Conservation (phyloP, 192 early-diverging fungal species). For the Coemansia umbellata region DNA sequence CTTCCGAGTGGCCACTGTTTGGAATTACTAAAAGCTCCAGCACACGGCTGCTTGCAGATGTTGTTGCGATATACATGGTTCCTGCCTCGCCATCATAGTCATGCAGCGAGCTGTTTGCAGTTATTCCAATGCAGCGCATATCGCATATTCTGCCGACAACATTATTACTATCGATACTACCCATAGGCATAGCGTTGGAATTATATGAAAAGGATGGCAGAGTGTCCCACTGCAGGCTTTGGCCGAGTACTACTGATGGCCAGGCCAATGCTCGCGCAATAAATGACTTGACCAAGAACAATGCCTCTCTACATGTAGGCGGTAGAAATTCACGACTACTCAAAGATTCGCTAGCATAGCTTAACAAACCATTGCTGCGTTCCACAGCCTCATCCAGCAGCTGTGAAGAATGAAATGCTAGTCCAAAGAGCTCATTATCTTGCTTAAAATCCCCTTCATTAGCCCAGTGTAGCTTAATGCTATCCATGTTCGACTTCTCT, state of each 20-base stretch:
- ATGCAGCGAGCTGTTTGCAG: background rate
- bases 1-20: background rate
- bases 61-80: slow-evolving; percentile 3
- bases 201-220: background rate
- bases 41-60: background rate
- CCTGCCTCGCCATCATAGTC: background rate
- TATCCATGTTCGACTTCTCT: background rate
- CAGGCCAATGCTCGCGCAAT: slow-evolving; percentile 18
- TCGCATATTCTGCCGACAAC: background rate
- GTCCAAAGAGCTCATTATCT: slow-evolving; percentile 2
- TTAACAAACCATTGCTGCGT: background rate
- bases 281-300: slow-evolving; percentile 5
- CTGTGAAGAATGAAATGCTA: slow-evolving; percentile 20
- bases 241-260: slow-evolving; percentile 32
- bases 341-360: no score
- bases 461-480: background rate
- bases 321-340: background rate
- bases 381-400: background rate
- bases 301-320: slow-evolving; percentile 18
- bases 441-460: background rate
- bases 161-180: background rate
- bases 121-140: background rate
- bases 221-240: slow-evolving; percentile 14
- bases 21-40: background rate
- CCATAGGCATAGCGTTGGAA: background rate